Evolutionary conservation across 495 filamentous ascomycete genomes (phyloP).

Genomic region (Penicillium diatomitis): DNA sequence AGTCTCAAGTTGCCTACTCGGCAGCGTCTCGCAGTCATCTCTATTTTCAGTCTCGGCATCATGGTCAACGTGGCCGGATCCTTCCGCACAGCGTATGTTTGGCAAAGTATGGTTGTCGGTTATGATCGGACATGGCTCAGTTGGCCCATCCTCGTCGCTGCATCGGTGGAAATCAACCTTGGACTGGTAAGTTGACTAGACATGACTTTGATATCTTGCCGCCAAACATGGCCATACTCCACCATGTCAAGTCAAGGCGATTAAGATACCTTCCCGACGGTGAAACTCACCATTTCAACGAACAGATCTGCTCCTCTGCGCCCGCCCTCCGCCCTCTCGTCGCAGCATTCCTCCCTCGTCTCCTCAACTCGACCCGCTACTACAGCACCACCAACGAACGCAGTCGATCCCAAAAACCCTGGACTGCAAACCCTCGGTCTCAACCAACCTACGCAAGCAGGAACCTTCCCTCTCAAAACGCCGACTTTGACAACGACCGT

Average conservation of each 20-base stretch:
- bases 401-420: slow-evolving; percentile 16
- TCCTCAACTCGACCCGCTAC: slow-evolving; percentile 24
- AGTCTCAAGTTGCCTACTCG: slow-evolving; percentile 43
- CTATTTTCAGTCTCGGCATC: slow-evolving; percentile 50
- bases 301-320: slow-evolving; percentile 46
- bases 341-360: slow-evolving; percentile 30
- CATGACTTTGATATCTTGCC: background rate
- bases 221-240: too few species aligned
- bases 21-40: slow-evolving; percentile 46
- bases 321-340: slow-evolving; percentile 48
- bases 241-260: too few species aligned
- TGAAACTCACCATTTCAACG: too few species aligned
- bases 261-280: too few species aligned
- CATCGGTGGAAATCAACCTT: slow-evolving; percentile 48
- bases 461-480: background rate
- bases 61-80: slow-evolving; percentile 49
- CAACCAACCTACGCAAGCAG: slow-evolving; percentile 5
- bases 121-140: slow-evolving; percentile 47
- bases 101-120: slow-evolving; percentile 37
- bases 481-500: slow-evolving; percentile 12
- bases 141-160: slow-evolving; percentile 44
- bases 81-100: slow-evolving; percentile 45
- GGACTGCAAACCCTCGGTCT: slow-evolving; percentile 16
- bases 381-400: slow-evolving; percentile 13
- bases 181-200: slow-evolving; percentile 42